Conservation (phyloP, 1,284 basidiomycete genomes). For the Serendipita sp. region DNA sequence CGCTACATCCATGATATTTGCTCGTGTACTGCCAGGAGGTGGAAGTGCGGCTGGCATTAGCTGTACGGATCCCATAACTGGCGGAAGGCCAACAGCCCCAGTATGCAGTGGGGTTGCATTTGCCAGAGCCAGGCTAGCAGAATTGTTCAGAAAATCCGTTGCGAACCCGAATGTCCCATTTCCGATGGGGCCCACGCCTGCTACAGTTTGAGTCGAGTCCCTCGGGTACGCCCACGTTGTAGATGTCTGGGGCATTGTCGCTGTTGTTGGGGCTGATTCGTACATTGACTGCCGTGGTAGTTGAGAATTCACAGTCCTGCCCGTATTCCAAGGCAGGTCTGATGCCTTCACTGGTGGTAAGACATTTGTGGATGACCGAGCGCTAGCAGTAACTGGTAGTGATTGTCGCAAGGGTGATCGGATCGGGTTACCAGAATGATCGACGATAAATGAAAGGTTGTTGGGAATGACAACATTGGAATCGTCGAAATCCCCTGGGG, state of each 20-base stretch:
- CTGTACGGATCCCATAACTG: neutral
- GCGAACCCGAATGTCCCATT: neutral
- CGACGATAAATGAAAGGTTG: neutral
- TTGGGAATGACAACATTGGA: neutral
- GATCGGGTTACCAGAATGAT: slow-evolving; percentile 1
- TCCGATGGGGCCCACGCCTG: neutral
- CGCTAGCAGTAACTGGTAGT: neutral
- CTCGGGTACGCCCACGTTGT: neutral
- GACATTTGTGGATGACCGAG: neutral
- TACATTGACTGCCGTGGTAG: neutral
- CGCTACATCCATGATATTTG: slow-evolving; percentile 3
- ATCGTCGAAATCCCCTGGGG: neutral
- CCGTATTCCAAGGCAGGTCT: neutral
- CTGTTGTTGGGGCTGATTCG: neutral
- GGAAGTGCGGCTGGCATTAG: neutral
- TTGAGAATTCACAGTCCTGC: neutral
- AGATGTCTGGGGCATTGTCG: neutral
- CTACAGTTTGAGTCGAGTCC: neutral
- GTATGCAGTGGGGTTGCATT: neutral
- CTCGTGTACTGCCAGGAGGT: neutral
- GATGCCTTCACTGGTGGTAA: neutral
- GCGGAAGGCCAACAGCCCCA: neutral
- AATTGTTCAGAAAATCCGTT: neutral
- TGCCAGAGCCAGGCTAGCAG: too few species aligned
- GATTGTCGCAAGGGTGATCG: slow-evolving; percentile 1